phyloP scores from a whole-genome alignment of 1,284 basidiomycete species.

The Apiotrichum siamense region DNA sequence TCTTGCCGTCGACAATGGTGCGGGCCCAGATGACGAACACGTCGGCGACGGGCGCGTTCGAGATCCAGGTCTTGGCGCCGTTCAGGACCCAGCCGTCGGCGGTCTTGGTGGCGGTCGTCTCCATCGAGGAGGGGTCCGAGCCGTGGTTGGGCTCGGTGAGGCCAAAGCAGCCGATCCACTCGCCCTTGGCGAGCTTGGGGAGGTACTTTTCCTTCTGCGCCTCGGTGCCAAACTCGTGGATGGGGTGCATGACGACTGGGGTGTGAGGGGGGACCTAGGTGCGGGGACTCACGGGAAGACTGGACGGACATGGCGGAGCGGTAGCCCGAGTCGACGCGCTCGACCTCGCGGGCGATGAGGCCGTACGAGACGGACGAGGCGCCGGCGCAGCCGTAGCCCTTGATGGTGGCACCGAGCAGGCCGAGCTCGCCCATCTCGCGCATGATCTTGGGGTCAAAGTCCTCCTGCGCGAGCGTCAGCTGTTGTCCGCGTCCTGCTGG shows the following conservation, averaged over 20 bases:
- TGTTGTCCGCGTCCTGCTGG: too few species aligned
- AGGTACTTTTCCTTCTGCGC: constrained; percentile 88
- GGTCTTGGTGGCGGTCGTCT: constrained; percentile 79
- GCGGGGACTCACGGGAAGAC: constrained; percentile 53
- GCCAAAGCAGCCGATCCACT: constrained; percentile 91
- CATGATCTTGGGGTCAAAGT: constrained; percentile 73
- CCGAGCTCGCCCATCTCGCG: constrained; percentile 88
- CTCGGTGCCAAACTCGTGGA: constrained; percentile 79
- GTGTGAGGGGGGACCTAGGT: not conserved
- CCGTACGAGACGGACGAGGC: constrained; percentile 87
- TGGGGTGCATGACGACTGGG: constrained; percentile 88
- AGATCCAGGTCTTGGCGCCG: constrained; percentile 96
- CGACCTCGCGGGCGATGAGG: constrained; percentile 86
- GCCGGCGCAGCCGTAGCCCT: constrained; percentile 91
- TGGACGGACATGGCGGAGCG: constrained; percentile 92
- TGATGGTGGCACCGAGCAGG: constrained; percentile 81
- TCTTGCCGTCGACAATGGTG: constrained; percentile 43
- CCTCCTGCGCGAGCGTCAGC: constrained; percentile 47
- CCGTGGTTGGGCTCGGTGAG: constrained; percentile 96
- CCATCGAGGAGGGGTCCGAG: constrained; percentile 88
- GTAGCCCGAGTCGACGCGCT: constrained; percentile 91
- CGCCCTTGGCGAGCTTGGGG: constrained; percentile 67
- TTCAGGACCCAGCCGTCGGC: constrained; percentile 77
- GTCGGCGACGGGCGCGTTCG: constrained; percentile 79
- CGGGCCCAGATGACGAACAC: constrained; percentile 84